A percentile compares a stretch with the other conserved stretches of the same genome.
Evolutionary conservation across 805 yeast species (phyloP).

Genomic region (Yarrowia osloensis): DNA sequence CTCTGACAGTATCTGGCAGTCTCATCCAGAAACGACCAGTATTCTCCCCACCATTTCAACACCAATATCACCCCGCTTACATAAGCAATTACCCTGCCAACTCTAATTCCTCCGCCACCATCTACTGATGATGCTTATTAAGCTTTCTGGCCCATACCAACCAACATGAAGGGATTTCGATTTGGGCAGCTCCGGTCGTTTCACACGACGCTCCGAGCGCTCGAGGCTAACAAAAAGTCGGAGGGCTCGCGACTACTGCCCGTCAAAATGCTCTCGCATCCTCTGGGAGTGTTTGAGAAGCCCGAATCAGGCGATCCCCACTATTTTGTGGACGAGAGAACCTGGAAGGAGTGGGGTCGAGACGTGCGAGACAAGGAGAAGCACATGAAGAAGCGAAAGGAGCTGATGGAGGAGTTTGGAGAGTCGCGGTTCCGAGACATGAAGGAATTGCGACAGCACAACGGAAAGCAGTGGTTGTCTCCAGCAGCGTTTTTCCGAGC

Average conservation of each 20-base stretch:
- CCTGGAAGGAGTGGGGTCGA: conserved; percentile 45
- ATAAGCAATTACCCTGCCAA: background rate
- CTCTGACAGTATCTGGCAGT: too few species aligned
- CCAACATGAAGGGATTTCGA: conserved; percentile 8
- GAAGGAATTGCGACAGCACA: conserved; percentile 65
- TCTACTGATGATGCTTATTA: background rate
- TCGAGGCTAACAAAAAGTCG: conserved; percentile 22
- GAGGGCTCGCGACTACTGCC: conserved; percentile 23
- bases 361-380: conserved; percentile 55
- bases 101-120: background rate
- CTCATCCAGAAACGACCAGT: too few species aligned
- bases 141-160: background rate
- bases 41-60: background rate
- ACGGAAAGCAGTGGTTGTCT: conserved; percentile 81
- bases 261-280: conserved; percentile 17
- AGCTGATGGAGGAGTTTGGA: conserved; percentile 62
- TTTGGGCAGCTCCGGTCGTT: background rate
- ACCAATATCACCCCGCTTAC: background rate
- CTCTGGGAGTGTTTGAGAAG: conserved; percentile 15
- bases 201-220: background rate
- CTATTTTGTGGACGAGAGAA: conserved; percentile 42
- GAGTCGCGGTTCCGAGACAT: conserved; percentile 69
- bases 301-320: conserved; percentile 30
- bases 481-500: conserved; percentile 77
- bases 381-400: conserved; percentile 51